Evolutionary conservation across 2,329 filamentous ascomycete genomes (phyloP).

Genomic region (Rhynchosporium agropyri): DNA sequence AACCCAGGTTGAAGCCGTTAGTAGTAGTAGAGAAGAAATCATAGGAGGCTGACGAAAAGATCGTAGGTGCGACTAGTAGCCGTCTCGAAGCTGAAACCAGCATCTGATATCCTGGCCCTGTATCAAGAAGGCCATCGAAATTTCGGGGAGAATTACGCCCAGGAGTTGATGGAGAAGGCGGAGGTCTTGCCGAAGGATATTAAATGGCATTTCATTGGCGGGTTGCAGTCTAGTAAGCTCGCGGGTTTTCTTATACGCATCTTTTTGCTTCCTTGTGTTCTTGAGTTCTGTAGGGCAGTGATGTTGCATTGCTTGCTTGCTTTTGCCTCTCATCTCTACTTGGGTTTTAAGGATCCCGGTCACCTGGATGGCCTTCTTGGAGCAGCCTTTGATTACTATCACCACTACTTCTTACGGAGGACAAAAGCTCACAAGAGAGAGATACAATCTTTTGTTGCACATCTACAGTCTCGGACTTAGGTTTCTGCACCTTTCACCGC

Average conservation of each 20-base stretch:
- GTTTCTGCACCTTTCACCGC: neutral
- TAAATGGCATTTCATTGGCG: slow-evolving; percentile 96
- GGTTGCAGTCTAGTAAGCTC: slow-evolving; percentile 71
- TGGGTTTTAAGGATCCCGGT: neutral
- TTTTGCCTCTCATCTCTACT: neutral
- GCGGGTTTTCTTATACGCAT: neutral
- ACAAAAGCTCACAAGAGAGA: neutral
- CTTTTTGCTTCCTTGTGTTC: neutral
- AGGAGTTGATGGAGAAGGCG: slow-evolving; percentile 87
- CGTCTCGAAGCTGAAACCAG: slow-evolving; percentile 95
- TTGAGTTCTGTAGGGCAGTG: neutral
- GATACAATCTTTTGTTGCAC: slow-evolving; percentile 31
- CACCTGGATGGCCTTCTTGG: neutral
- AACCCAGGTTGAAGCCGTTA: neutral
- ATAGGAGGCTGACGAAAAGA: slow-evolving; percentile 24
- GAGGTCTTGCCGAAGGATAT: slow-evolving; percentile 74
- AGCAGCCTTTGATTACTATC: slow-evolving; percentile 14
- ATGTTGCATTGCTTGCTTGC: neutral
- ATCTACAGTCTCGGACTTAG: slow-evolving; percentile 27
- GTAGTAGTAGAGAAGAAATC: neutral
- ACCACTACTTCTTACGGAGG: neutral
- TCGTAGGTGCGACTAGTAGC: slow-evolving; percentile 80
- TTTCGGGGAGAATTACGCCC: slow-evolving; percentile 96
- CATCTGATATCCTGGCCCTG: slow-evolving; percentile 84
- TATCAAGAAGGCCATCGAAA: slow-evolving; percentile 69